Conservation (phyloP, 1,139 yeast genomes). For the Kodamaea arcana region DNA sequence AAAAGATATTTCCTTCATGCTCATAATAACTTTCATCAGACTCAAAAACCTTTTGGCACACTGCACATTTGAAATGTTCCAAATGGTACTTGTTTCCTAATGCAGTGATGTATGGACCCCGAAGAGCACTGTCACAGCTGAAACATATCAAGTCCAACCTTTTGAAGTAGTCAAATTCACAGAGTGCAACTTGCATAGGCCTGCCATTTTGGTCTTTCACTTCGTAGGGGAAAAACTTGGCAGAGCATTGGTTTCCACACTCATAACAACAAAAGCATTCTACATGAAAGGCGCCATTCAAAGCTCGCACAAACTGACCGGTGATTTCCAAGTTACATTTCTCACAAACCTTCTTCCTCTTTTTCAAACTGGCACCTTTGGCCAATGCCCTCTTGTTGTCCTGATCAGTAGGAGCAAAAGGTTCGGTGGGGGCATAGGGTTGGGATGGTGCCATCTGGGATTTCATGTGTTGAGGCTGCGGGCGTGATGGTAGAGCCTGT, state of each 20-base stretch:
- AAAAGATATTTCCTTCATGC: constrained; percentile 75
- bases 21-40: constrained; percentile 92
- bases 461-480: constrained; percentile 8
- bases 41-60: constrained; percentile 84
- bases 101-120: constrained; percentile 95
- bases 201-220: constrained; percentile 28
- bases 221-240: constrained; percentile 65
- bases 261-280: constrained; percentile 84
- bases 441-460: constrained; percentile 1
- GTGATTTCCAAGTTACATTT: constrained; percentile 64
- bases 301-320: constrained; percentile 84
- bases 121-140: constrained; percentile 77
- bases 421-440: constrained; percentile 1
- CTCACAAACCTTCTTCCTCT: constrained; percentile 45
- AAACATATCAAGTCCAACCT: constrained; percentile 78
- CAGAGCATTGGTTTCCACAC: constrained; percentile 72
- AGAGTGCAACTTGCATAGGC: constrained; percentile 61
- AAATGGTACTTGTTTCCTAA: constrained; percentile 89
- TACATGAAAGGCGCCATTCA: constrained; percentile 75
- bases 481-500: constrained; percentile 1
- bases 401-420: background rate
- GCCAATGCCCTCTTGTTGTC: background rate
- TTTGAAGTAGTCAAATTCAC: constrained; percentile 90
- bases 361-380: constrained; percentile 13
- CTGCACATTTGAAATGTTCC: constrained; percentile 90